These are phyloP conservation scores for Phytophthora kernoviae DNA, from an alignment of 352 stramenopile species.

Conservation along the genomic window DNA sequence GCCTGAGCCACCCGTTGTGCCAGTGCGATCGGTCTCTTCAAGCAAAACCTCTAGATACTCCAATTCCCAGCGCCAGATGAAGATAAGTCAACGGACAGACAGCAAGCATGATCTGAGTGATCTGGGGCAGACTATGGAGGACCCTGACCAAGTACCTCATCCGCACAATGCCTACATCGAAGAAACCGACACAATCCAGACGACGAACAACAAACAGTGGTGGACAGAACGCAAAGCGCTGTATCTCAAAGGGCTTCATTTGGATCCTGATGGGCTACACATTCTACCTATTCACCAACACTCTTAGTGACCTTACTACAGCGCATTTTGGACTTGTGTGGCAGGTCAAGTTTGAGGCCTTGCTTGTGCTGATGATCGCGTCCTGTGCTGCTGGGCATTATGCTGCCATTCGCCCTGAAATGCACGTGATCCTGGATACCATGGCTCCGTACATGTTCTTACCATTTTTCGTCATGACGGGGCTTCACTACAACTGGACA, in stretches of 20 bases:
- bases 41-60: constrained; percentile 6
- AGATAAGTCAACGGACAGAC: constrained; percentile 18
- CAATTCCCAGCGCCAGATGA: constrained; percentile 17
- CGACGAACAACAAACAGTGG: constrained; percentile 14
- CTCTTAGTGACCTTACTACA: constrained; percentile 56
- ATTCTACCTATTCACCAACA: constrained; percentile 68
- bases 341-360: constrained; percentile 72
- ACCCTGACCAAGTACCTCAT: constrained; percentile 41
- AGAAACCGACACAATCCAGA: constrained; percentile 24
- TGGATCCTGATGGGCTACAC: constrained; percentile 63
- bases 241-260: constrained; percentile 64
- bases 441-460: constrained; percentile 72
- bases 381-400: constrained; percentile 67
- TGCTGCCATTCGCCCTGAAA: constrained; percentile 59
- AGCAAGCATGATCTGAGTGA: constrained; percentile 27
- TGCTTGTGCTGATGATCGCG: constrained; percentile 67
- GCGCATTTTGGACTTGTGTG: constrained; percentile 55
- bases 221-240: constrained; percentile 42
- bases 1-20: not conserved
- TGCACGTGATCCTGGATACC: constrained; percentile 74
- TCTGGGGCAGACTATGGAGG: constrained; percentile 25
- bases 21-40: constrained; percentile 10
- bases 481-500: constrained; percentile 64
- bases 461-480: constrained; percentile 82
- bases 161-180: constrained; percentile 66